Base-by-base conservation (phyloP, 1,284 basidiomycete species). In the Laetiporus sulphureus region DNA sequence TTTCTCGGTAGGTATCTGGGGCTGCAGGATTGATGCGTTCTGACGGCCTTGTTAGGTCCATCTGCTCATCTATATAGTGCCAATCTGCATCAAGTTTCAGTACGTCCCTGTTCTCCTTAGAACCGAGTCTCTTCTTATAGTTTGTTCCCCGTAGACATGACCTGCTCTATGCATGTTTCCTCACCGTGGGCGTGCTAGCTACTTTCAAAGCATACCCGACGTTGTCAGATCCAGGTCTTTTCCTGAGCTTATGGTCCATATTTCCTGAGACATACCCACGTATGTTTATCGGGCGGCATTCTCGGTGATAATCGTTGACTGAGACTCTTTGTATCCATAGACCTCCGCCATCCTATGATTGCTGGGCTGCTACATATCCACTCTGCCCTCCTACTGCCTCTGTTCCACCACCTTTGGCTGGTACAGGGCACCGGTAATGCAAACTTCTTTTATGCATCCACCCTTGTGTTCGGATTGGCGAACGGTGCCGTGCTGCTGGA, bases 361-460 rank as follows among this genome's bases (percentile, higher is more conserved):
- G 91, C 92, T 1, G 67, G 79, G 4, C 74, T 94, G 29, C 73
- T 94, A 2, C 88, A 94, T 51, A 68, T 91, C 1, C 93, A 98
- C 58, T 81, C 94, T 0, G 72, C 82, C 1, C 73, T 93, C 18
- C 80, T 99, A 8, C 75, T 98, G 43, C 94, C 93, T 0, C 72
- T 96, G 13, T 94, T 99, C 62, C 82, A 96, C 56, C 78, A 91
- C 47, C 70, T 98, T 3, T 99, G 96, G 95, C 75, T 98, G 4
- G 71, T 73, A 6, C 86, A 92, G 38, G 94, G 93, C 0, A 91
- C 92, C 4, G 95, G 93, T 1, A 99, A 99, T 57, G 93, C 95
- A 33, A 99, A 99, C 61, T 99, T 99, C 66, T 98, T 91, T 68
- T 99, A 97, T 58, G 95, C 95, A 0, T 84, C 87, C 4, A 97